Percentiles rank a stretch among this genome's conserved stretches.
These are phyloP conservation scores for Pleurotus tuoliensis DNA, from an alignment of 768 basidiomycete genomes.

Conservation along the genomic window DNA sequence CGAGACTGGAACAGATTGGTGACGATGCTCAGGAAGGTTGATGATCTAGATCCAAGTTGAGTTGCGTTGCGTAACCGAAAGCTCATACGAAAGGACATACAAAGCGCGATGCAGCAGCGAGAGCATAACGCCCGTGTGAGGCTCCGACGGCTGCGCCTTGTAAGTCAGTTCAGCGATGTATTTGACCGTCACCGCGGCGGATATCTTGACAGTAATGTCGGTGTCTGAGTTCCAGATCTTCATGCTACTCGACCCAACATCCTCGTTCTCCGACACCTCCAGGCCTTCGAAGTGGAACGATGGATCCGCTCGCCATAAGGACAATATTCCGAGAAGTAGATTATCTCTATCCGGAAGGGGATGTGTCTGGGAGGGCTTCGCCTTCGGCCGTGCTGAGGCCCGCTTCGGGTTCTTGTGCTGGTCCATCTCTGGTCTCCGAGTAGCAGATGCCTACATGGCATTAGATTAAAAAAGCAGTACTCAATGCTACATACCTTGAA, in stretches of 20 bases:
- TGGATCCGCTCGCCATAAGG: conserved; percentile 60
- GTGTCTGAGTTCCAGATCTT: conserved; percentile 60
- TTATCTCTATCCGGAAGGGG: conserved; percentile 67
- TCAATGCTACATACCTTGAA: conserved; percentile 40
- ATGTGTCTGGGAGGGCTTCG: conserved; percentile 50
- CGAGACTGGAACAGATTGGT: conserved; percentile 59
- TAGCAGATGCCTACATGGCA: conserved; percentile 38
- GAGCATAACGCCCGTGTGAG: conserved; percentile 30
- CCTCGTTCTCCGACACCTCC: conserved; percentile 31
- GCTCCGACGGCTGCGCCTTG: conserved; percentile 35
- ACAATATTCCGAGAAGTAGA: conserved; percentile 62
- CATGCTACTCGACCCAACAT: conserved; percentile 44
- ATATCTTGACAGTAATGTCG: conserved; percentile 64
- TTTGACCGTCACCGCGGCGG: conserved; percentile 48
- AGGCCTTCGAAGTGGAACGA: conserved; percentile 46
- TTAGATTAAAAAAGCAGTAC: not conserved
- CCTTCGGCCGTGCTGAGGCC: conserved; percentile 53
- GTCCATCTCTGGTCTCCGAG: conserved; percentile 61
- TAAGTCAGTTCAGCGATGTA: conserved; percentile 41
- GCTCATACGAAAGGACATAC: conserved; percentile 28
- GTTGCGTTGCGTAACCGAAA: not conserved
- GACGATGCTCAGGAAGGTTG: conserved; percentile 45
- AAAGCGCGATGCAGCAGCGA: conserved; percentile 43
- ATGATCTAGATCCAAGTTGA: conserved; percentile 24
- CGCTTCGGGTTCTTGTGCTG: conserved; percentile 51